Conservation (phyloP, 2,329 filamentous ascomycete genomes). For the Pseudogymnoascus sp. region DNA sequence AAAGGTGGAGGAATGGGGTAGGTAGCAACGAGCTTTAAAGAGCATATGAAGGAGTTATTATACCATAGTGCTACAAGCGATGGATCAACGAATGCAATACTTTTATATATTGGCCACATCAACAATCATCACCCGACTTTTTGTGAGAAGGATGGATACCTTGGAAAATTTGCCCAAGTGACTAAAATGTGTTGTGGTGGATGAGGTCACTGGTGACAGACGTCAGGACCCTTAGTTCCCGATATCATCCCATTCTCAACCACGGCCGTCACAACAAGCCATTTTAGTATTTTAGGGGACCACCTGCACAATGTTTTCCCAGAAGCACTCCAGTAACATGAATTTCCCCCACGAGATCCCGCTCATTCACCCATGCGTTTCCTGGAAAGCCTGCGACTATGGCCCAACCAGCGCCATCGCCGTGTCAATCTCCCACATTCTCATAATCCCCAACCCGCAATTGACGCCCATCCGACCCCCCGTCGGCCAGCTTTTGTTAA, state of each 20-base stretch:
- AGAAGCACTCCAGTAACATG: not conserved
- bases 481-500: not conserved
- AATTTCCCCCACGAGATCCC: not conserved
- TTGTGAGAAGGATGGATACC: not conserved
- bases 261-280: not conserved
- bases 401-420: not conserved
- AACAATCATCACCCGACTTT: not conserved
- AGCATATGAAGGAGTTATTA: not conserved
- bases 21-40: not conserved
- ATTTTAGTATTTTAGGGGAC: slow-evolving; percentile 9
- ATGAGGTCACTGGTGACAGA: slow-evolving; percentile 7
- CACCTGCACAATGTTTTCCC: not conserved
- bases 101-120: not conserved
- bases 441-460: not conserved
- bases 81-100: not conserved
- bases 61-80: slow-evolving; percentile 1
- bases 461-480: not conserved
- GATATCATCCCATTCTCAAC: slow-evolving; percentile 3
- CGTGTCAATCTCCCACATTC: not conserved
- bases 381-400: slow-evolving; percentile 1
- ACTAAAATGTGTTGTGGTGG: not conserved
- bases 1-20: not conserved
- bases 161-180: not conserved
- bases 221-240: slow-evolving; percentile 5
- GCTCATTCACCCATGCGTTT: not conserved